These are phyloP conservation scores for Wickerhamomyces kurtzmanii DNA, from an alignment of 805 yeast genomes.

Conservation along the genomic window DNA sequence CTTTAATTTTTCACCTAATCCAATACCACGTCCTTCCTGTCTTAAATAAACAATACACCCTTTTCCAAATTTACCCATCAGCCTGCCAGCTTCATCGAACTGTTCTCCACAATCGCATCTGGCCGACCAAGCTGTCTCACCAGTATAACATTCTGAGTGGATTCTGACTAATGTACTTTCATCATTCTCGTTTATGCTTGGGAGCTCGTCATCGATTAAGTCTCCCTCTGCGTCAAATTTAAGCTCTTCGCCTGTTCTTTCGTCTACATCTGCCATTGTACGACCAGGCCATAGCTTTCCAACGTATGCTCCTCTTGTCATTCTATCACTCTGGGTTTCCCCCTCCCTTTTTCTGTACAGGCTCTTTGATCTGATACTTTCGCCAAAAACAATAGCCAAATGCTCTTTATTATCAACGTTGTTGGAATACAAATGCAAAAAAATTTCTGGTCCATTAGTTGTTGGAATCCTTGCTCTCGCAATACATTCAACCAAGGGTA, in stretches of 20 bases:
- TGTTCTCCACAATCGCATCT: conserved; percentile 99
- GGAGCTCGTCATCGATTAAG: conserved; percentile 16
- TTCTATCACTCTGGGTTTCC: conserved; percentile 85
- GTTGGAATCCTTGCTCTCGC: conserved; percentile 97
- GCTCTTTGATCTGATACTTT: conserved; percentile 70
- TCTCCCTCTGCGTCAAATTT: conserved; percentile 31
- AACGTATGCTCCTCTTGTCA: conserved; percentile 97
- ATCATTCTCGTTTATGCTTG: conserved; percentile 20
- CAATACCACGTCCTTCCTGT: conserved; percentile 98
- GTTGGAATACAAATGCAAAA: conserved; percentile 81
- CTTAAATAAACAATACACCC: conserved; percentile 94
- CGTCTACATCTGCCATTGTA: conserved; percentile 54
- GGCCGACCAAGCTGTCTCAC: conserved; percentile 99
- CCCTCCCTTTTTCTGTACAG: conserved; percentile 50
- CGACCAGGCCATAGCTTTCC: conserved; percentile 91
- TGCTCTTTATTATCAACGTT: conserved; percentile 88
- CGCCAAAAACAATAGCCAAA: conserved; percentile 94
- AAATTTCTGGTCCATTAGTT: conserved; percentile 89
- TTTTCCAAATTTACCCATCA: conserved; percentile 79
- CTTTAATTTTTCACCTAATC: conserved; percentile 93
- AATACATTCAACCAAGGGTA: conserved; percentile 78
- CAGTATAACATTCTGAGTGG: conserved; percentile 97
- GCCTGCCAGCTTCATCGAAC: conserved; percentile 92
- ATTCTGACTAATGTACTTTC: conserved; percentile 69
- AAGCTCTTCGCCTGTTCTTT: conserved; percentile 23